Evolutionary conservation across 2,329 filamentous ascomycete genomes (phyloP).

Genomic region (Biscogniauxia marginata): DNA sequence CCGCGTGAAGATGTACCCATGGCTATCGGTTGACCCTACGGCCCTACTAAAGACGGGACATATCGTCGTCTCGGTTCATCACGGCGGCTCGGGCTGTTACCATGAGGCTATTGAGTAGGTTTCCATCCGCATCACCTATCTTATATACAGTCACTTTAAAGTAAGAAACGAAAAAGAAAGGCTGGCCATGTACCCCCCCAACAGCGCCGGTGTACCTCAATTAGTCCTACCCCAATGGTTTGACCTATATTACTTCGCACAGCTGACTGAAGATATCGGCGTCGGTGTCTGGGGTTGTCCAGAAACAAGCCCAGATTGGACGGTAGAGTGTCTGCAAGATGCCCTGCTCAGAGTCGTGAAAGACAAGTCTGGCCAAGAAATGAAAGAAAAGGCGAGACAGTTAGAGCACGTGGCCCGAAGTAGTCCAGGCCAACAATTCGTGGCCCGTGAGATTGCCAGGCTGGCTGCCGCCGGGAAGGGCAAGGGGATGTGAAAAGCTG

Average conservation of each 20-base stretch:
- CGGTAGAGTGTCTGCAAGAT: conserved; percentile 8
- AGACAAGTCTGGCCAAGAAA: not conserved
- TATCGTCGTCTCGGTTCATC: conserved; percentile 20
- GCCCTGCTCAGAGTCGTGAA: conserved; percentile 10
- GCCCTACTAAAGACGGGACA: conserved; percentile 20
- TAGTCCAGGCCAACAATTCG: conserved; percentile 13
- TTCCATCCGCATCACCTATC: not conserved
- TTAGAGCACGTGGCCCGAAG: conserved; percentile 6
- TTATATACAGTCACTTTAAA: too few relatives aligned
- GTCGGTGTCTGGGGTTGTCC: conserved; percentile 16
- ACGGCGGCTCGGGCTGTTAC: conserved; percentile 23
- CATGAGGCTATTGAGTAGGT: conserved; percentile 20
- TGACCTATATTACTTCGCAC: conserved; percentile 16
- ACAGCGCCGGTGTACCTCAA: conserved; percentile 15
- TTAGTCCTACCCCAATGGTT: conserved; percentile 17
- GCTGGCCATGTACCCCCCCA: not conserved
- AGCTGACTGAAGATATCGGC: conserved; percentile 13
- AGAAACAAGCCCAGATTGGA: conserved; percentile 12
- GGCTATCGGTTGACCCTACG: conserved; percentile 17
- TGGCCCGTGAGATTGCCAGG: conserved; percentile 13
- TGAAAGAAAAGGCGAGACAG: conserved; percentile 5
- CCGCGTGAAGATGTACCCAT: conserved; percentile 14
- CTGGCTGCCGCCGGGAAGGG: too few relatives aligned
- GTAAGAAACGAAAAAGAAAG: too few relatives aligned
- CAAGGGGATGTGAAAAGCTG: too few relatives aligned